A percentile compares a stretch with the other conserved stretches of the same genome.
Conservation (phyloP, 2,329 filamentous ascomycete species). For the Pseudomassariella vexata region DNA sequence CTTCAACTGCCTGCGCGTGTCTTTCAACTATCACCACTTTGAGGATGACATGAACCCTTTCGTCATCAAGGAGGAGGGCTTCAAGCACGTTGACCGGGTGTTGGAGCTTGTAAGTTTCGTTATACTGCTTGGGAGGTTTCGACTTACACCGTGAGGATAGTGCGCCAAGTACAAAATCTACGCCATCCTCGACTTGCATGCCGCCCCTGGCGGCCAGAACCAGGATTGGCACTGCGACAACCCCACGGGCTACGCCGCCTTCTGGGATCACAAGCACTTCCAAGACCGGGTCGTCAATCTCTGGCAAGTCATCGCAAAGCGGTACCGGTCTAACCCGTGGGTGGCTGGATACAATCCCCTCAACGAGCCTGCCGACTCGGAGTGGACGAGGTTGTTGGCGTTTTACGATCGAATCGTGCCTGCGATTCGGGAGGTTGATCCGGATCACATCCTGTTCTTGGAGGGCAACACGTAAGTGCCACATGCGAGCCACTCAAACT, state of each 20-base stretch:
- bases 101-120: no score
- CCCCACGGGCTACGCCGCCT: constrained; percentile 28
- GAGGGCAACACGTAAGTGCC: constrained; percentile 50
- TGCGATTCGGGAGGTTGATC: constrained; percentile 28
- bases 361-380: constrained; percentile 14
- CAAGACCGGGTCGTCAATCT: constrained; percentile 33
- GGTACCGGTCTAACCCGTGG: constrained; percentile 32
- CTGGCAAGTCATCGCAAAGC: constrained; percentile 30
- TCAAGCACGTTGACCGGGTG: constrained; percentile 39
- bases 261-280: constrained; percentile 36
- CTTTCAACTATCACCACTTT: constrained; percentile 52
- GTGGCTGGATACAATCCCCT: constrained; percentile 34
- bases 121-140: no score
- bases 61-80: constrained; percentile 38
- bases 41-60: constrained; percentile 41
- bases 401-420: constrained; percentile 29
- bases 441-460: constrained; percentile 38
- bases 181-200: constrained; percentile 35
- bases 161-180: constrained; percentile 33
- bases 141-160: no score
- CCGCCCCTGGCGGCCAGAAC: constrained; percentile 35
- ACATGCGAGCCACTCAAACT: no score
- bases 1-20: constrained; percentile 52
- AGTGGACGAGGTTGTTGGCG: constrained; percentile 24
- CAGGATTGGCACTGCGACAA: constrained; percentile 35